These are phyloP conservation scores for Ceratobasidium sp. DNA, from an alignment of 1,284 basidiomycete genomes.

Conservation along the genomic window DNA sequence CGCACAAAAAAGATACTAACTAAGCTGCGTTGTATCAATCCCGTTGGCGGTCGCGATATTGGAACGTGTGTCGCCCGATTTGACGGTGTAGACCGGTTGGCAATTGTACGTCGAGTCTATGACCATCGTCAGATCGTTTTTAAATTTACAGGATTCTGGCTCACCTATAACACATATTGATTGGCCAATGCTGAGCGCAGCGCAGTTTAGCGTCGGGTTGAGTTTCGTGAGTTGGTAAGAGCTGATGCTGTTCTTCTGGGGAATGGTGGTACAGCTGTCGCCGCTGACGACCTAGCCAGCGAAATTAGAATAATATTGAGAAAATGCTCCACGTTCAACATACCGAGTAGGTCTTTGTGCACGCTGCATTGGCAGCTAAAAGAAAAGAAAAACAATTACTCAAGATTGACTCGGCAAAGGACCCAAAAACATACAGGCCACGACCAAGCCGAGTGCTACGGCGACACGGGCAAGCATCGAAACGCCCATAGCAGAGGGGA, in stretches of 20 bases:
- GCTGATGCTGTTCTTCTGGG: background rate
- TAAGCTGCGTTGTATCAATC: background rate
- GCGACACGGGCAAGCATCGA: background rate
- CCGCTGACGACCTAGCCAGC: background rate
- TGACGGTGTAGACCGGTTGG: background rate
- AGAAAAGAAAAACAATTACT: no score
- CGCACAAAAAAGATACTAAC: background rate
- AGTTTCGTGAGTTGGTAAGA: slow-evolving; percentile 17
- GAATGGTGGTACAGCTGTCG: background rate
- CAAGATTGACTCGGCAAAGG: background rate
- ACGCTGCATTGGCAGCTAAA: slow-evolving; percentile 18
- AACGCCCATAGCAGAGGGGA: background rate
- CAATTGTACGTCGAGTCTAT: background rate
- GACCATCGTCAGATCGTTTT: no score
- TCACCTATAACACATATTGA: background rate
- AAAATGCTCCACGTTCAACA: background rate
- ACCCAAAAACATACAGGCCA: background rate
- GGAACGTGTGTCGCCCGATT: background rate
- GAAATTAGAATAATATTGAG: background rate
- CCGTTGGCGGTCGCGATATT: no score
- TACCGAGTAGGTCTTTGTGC: slow-evolving; percentile 19
- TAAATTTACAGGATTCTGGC: no score
- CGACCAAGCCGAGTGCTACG: background rate
- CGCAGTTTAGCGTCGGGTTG: slow-evolving; percentile 6
- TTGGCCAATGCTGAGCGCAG: slow-evolving; percentile 5